phyloP scores from a whole-genome alignment of 2,329 filamentous ascomycete species.

The Aspergillus costaricaensis region DNA sequence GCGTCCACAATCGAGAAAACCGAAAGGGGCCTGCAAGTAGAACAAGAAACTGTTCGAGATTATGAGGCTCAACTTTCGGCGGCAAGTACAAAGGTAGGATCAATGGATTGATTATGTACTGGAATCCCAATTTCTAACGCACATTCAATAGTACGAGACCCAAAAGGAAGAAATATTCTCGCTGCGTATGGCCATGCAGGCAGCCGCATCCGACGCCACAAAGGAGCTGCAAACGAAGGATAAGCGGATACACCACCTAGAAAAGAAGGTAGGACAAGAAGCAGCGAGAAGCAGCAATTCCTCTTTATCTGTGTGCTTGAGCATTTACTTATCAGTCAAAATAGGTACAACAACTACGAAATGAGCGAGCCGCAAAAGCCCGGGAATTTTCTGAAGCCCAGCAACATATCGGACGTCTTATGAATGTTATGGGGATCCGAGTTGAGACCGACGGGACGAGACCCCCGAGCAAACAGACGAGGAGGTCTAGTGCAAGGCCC shows the following conservation, averaged over 20 bases:
- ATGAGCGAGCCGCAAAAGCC: constrained; percentile 40
- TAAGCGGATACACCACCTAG: constrained; percentile 34
- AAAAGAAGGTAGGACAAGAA: constrained; percentile 34
- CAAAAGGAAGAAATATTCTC: constrained; percentile 29
- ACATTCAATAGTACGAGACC: constrained; percentile 21
- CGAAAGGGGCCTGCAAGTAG: constrained; percentile 22
- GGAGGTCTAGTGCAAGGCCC: constrained; percentile 16
- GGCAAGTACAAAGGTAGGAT: constrained; percentile 26
- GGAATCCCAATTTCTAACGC: background rate
- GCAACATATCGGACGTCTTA: constrained; percentile 41
- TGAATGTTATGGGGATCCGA: constrained; percentile 43
- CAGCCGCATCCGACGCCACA: constrained; percentile 24
- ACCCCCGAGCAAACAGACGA: constrained; percentile 20
- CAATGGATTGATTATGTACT: background rate
- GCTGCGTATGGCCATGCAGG: constrained; percentile 30
- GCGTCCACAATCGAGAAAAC: constrained; percentile 23
- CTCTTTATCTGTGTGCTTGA: background rate
- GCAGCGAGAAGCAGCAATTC: too few relatives aligned
- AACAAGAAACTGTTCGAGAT: constrained; percentile 26
- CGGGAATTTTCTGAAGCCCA: constrained; percentile 44
- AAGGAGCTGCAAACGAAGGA: constrained; percentile 35
- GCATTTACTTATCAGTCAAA: background rate
- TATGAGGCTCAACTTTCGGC: constrained; percentile 24
- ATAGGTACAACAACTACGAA: constrained; percentile 38
- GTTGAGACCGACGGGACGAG: constrained; percentile 21